Percentiles rank a stretch among this genome's conserved stretches.
Evolutionary conservation across 345 rosid species (phyloP).

Genomic region (Nasturtium officinale): DNA sequence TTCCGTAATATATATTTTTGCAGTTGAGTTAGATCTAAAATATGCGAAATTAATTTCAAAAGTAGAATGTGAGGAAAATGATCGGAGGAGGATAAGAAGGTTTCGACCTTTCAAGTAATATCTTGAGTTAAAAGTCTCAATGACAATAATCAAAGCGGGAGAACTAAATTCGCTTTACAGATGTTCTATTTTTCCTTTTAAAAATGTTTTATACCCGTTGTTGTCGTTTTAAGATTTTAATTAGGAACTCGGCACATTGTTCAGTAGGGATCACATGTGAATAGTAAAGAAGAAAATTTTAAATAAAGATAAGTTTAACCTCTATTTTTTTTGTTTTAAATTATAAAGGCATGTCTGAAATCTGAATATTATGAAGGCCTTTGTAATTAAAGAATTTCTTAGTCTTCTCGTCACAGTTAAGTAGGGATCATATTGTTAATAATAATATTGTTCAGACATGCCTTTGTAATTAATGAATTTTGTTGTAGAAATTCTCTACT

Average conservation of each 20-base stretch:
- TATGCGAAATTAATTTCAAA: background rate
- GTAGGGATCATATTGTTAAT: background rate
- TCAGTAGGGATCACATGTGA: background rate
- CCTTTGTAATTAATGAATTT: background rate
- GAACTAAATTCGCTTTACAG: constrained; percentile 2
- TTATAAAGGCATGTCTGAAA: background rate
- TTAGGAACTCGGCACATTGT: background rate
- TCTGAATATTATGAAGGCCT: background rate
- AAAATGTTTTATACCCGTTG: background rate
- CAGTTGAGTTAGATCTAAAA: background rate
- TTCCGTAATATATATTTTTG: background rate
- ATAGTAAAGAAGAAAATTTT: background rate
- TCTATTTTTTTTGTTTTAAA: background rate
- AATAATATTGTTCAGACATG: background rate
- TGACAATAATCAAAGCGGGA: background rate
- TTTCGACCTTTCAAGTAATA: background rate
- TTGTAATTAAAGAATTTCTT: too few species aligned
- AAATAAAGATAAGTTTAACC: background rate
- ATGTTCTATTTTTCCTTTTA: background rate
- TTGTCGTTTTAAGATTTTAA: background rate
- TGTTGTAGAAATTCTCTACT: background rate
- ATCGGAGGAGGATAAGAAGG: constrained; percentile 23
- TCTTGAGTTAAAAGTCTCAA: background rate
- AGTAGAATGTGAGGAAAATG: constrained; percentile 19
- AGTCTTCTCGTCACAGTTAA: background rate